These are phyloP conservation scores for Boletus sp. DNA, from an alignment of 1,284 basidiomycete species.

Conservation along the genomic window DNA sequence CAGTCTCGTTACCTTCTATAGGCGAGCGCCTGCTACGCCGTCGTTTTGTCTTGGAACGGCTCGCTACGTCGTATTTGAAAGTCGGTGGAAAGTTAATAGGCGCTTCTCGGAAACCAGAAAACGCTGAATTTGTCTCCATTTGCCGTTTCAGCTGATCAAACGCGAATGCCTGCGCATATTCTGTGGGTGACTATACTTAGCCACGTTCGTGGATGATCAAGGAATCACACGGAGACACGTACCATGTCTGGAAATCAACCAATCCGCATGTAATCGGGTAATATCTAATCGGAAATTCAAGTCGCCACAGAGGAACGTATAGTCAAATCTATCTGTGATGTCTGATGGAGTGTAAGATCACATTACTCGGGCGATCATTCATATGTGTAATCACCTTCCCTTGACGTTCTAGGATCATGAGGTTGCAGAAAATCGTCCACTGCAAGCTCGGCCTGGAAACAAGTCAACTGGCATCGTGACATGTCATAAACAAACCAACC, in stretches of 20 bases:
- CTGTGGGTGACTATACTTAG: constrained; percentile 33
- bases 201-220: not conserved
- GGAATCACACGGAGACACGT: constrained; percentile 1
- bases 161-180: constrained; percentile 66
- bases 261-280: constrained; percentile 71
- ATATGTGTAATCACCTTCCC: constrained; percentile 51
- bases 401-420: constrained; percentile 58
- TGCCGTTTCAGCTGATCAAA: constrained; percentile 78
- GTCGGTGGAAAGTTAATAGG: constrained; percentile 75
- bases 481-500: constrained; percentile 34
- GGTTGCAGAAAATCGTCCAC: constrained; percentile 64
- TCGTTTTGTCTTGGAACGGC: constrained; percentile 44
- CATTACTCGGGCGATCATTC: not conserved
- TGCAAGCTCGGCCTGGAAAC: constrained; percentile 51
- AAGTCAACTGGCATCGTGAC: constrained; percentile 8
- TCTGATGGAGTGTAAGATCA: constrained; percentile 40
- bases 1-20: constrained; percentile 32
- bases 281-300: constrained; percentile 76
- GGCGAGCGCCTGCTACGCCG: constrained; percentile 34
- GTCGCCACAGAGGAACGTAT: constrained; percentile 79
- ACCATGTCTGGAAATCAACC: constrained; percentile 60
- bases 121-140: constrained; percentile 59
- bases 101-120: constrained; percentile 69
- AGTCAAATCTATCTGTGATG: constrained; percentile 79
- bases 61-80: constrained; percentile 79